Conservation (phyloP, 108 stramenopile genomes). For the Cyclostephanos tholiformis region DNA sequence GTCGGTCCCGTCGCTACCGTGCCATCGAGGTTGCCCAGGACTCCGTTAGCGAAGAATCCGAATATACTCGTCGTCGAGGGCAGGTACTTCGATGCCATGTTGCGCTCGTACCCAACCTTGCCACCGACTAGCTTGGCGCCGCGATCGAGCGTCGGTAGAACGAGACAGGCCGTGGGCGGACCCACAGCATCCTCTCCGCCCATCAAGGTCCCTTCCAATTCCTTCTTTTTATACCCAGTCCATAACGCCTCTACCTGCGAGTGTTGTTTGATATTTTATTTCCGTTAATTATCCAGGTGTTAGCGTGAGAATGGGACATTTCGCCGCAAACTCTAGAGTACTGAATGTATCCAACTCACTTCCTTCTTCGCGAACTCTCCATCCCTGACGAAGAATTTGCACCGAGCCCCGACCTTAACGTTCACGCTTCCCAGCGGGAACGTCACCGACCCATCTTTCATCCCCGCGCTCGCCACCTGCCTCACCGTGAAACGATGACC, state of each 20-base stretch:
- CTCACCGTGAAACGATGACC: slow-evolving; percentile 77
- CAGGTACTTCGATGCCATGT: slow-evolving; percentile 54
- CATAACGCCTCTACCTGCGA: slow-evolving; percentile 71
- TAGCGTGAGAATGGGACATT: neutral
- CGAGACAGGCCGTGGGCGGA: slow-evolving; percentile 70
- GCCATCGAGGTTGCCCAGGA: slow-evolving; percentile 66
- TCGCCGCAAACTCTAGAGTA: neutral
- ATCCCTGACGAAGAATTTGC: slow-evolving; percentile 87
- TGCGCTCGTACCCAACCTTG: slow-evolving; percentile 74
- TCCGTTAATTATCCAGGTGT: too few relatives aligned
- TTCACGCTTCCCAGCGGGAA: slow-evolving; percentile 78
- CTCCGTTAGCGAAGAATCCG: slow-evolving; percentile 84
- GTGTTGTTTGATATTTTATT: neutral
- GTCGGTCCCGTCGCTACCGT: slow-evolving; percentile 25
- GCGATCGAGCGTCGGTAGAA: slow-evolving; percentile 80
- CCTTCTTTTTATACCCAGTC: slow-evolving; percentile 83
- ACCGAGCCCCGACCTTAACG: slow-evolving; percentile 70
- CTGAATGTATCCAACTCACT: neutral
- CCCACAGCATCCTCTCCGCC: slow-evolving; percentile 21
- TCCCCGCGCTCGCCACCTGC: slow-evolving; percentile 84
- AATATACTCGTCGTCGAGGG: slow-evolving; percentile 61
- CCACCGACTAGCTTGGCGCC: slow-evolving; percentile 82
- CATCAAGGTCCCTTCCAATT: slow-evolving; percentile 45
- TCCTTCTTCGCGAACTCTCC: slow-evolving; percentile 86
- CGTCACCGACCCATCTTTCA: slow-evolving; percentile 87